Evolutionary conservation across 306 rosid genomes (phyloP).

Genomic region (Fagus crenata): DNA sequence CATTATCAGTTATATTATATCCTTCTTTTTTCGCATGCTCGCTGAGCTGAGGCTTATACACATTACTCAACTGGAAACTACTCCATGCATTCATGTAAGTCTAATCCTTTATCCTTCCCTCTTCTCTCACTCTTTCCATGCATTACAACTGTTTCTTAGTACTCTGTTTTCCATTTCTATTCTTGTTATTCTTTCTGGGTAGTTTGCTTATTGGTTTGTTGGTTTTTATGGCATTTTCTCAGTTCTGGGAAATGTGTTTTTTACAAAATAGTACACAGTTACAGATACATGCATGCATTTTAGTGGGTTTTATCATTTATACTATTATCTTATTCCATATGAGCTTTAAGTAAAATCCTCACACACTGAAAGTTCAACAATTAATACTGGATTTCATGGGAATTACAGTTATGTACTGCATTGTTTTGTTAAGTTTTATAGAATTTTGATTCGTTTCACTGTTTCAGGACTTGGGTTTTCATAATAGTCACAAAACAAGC

Average conservation of each 20-base stretch:
- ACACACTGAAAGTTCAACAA: neutral
- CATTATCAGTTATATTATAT: neutral
- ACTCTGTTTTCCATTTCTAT: neutral
- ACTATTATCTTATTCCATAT: neutral
- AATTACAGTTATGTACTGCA: neutral
- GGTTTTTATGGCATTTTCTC: neutral
- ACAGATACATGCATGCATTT: neutral
- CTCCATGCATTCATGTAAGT: constrained; percentile 30
- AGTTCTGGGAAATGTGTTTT: neutral
- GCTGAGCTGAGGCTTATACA: neutral
- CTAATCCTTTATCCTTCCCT: neutral
- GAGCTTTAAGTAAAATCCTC: neutral
- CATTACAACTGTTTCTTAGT: neutral
- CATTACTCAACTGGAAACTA: constrained; percentile 13
- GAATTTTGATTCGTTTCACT: neutral
- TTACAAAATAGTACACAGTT: neutral
- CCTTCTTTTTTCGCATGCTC: neutral
- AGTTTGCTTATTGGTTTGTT: neutral
- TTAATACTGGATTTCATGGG: neutral
- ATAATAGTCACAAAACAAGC: neutral
- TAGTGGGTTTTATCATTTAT: neutral
- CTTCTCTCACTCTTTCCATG: neutral
- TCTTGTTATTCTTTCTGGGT: neutral
- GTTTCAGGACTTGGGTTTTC: neutral
- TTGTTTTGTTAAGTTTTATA: neutral